phyloP scores from a whole-genome alignment of 345 rosid species.

The Geranium rotundifolium region DNA sequence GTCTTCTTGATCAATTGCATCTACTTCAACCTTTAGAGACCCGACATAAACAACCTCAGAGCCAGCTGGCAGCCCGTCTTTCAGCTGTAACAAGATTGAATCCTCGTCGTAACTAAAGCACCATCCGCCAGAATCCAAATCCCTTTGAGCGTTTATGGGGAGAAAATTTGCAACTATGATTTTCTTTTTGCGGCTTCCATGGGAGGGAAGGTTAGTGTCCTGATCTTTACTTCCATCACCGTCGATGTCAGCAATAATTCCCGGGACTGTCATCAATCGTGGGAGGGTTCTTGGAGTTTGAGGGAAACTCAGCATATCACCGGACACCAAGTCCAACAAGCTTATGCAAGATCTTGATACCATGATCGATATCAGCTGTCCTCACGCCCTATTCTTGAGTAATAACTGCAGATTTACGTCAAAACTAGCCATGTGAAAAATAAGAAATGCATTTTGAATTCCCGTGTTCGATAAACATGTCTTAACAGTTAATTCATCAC shows the following conservation, averaged over 20 bases:
- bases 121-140: slow-evolving; percentile 38
- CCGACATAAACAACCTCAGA: slow-evolving; percentile 65
- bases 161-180: slow-evolving; percentile 50
- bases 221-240: no score
- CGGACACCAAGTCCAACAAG: background rate
- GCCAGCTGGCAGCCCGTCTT: slow-evolving; percentile 50
- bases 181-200: slow-evolving; percentile 6
- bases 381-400: no score
- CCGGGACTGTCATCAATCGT: background rate
- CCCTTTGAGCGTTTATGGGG: slow-evolving; percentile 39
- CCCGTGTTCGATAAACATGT: no score
- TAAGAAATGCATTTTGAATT: no score
- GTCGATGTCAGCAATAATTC: background rate
- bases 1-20: slow-evolving; percentile 49
- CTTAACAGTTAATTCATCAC: no score
- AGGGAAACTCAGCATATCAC: background rate
- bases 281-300: background rate
- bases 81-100: slow-evolving; percentile 42
- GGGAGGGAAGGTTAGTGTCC: no score
- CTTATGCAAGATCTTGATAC: slow-evolving; percentile 1
- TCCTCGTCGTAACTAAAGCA: slow-evolving; percentile 54
- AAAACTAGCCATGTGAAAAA: no score
- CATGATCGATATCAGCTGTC: background rate
- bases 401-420: no score
- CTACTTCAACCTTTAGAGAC: slow-evolving; percentile 51